phyloP scores from a whole-genome alignment of 208 protist species.

The Histomonas meleagridis region DNA sequence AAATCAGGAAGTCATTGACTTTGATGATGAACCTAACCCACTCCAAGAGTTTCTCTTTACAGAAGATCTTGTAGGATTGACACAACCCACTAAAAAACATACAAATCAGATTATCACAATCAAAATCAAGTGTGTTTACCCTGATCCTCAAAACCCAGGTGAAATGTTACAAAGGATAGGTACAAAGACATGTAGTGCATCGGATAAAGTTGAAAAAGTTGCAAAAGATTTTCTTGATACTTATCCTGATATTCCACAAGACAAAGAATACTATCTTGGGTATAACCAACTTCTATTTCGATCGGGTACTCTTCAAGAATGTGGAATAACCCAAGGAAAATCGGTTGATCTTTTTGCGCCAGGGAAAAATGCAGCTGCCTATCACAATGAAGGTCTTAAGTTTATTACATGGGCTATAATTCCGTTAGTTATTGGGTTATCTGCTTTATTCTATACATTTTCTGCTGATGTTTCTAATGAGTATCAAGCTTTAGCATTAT shows the following conservation, averaged over 20 bases:
- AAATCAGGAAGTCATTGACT: too few relatives aligned
- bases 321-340: constrained; percentile 27
- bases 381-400: constrained; percentile 23
- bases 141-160: background rate
- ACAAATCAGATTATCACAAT: background rate
- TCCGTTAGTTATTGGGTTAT: constrained; percentile 2
- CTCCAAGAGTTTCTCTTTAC: background rate
- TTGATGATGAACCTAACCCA: too few relatives aligned
- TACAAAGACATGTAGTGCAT: background rate
- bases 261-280: background rate
- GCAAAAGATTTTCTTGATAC: background rate
- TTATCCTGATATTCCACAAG: constrained; percentile 1
- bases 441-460: background rate
- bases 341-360: constrained; percentile 11
- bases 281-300: constrained; percentile 27
- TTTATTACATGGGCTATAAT: background rate
- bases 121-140: background rate
- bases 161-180: background rate
- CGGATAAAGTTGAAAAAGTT: background rate
- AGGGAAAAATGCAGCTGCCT: constrained; percentile 11
- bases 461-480: background rate
- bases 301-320: background rate
- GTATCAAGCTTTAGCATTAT: background rate
- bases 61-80: background rate
- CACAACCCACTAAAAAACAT: background rate